phyloP scores from a whole-genome alignment of 805 yeast species.

The Lipomyces starkeyi region DNA sequence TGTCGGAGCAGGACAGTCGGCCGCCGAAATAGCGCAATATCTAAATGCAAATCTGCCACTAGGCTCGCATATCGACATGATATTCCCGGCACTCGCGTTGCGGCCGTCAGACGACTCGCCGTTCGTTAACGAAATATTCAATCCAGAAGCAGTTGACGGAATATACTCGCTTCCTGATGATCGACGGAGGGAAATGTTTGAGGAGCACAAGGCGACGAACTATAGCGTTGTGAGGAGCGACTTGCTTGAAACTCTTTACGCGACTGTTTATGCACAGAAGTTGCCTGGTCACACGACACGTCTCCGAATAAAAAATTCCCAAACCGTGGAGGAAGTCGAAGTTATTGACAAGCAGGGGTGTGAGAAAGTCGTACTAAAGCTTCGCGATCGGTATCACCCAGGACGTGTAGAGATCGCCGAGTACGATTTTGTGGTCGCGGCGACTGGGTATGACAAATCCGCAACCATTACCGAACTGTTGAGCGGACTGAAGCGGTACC shows the following conservation, averaged over 20 bases:
- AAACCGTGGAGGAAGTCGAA: slow-evolving; percentile 16
- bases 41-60: slow-evolving; percentile 22
- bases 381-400: slow-evolving; percentile 1
- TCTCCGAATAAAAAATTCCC: slow-evolving; percentile 19
- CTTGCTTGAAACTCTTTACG: slow-evolving; percentile 38
- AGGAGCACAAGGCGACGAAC: slow-evolving; percentile 35
- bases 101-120: slow-evolving; percentile 42
- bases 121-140: slow-evolving; percentile 43
- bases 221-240: slow-evolving; percentile 41
- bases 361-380: slow-evolving; percentile 16
- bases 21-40: slow-evolving; percentile 40
- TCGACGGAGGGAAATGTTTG: slow-evolving; percentile 23
- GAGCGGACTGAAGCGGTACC: slow-evolving; percentile 9
- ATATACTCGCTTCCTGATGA: slow-evolving; percentile 24
- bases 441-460: slow-evolving; percentile 38
- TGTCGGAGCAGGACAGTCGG: slow-evolving; percentile 42
- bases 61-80: slow-evolving; percentile 29
- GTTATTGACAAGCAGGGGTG: slow-evolving; percentile 3
- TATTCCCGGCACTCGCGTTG: slow-evolving; percentile 36
- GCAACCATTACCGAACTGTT: slow-evolving; percentile 10
- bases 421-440: slow-evolving; percentile 38
- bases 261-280: slow-evolving; percentile 34
- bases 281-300: slow-evolving; percentile 34
- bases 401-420: not conserved
- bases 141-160: slow-evolving; percentile 40